Conservation (phyloP, 1,139 yeast species). For the Lodderomyces metapsilosis region DNA sequence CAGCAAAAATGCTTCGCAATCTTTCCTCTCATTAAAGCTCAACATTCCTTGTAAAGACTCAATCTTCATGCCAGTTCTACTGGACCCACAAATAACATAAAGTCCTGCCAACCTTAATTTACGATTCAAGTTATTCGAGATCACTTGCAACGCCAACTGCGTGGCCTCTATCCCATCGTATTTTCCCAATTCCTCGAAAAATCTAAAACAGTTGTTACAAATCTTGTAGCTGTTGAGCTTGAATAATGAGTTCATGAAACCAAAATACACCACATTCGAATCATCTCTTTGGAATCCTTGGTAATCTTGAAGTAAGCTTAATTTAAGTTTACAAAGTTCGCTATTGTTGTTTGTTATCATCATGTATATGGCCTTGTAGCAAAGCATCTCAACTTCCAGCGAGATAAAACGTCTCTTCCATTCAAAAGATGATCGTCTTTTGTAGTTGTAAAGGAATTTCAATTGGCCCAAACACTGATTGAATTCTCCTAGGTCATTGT, state of each 20-base stretch:
- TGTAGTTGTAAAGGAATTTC: slow-evolving; percentile 52
- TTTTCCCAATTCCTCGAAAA: slow-evolving; percentile 44
- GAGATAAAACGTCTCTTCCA: slow-evolving; percentile 17
- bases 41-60: slow-evolving; percentile 48
- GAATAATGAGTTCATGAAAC: slow-evolving; percentile 25
- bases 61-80: slow-evolving; percentile 49
- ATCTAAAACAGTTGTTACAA: slow-evolving; percentile 50
- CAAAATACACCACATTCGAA: slow-evolving; percentile 19
- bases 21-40: slow-evolving; percentile 32
- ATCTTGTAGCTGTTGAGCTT: slow-evolving; percentile 22
- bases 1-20: slow-evolving; percentile 11
- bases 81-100: slow-evolving; percentile 56
- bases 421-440: slow-evolving; percentile 12
- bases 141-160: slow-evolving; percentile 26
- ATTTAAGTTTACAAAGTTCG: slow-evolving; percentile 41
- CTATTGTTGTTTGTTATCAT: slow-evolving; percentile 69
- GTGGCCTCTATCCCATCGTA: slow-evolving; percentile 18
- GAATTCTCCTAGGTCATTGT: slow-evolving; percentile 86
- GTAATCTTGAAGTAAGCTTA: slow-evolving; percentile 16
- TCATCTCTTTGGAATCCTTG: slow-evolving; percentile 20
- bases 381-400: slow-evolving; percentile 58
- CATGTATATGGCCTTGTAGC: slow-evolving; percentile 76
- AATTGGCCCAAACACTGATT: slow-evolving; percentile 92
- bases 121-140: slow-evolving; percentile 42
- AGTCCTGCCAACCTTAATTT: slow-evolving; percentile 65